phyloP scores from a whole-genome alignment of 257 asterid species.

The Osmanthus fragrans region DNA sequence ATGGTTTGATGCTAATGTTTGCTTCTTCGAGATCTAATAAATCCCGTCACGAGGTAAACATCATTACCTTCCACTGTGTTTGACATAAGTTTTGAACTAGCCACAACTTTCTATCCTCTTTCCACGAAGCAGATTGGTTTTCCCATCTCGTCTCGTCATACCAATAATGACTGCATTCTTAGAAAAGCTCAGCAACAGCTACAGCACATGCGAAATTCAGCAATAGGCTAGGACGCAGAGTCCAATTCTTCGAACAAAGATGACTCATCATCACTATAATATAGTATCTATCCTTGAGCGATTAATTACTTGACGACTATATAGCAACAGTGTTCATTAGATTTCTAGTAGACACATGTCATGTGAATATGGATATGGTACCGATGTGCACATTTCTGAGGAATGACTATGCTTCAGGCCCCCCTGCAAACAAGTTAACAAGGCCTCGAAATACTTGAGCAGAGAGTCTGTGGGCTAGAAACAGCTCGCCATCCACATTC shows the following conservation, averaged over 20 bases:
- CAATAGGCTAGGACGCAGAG: background rate
- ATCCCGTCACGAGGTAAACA: background rate
- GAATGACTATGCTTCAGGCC: conserved; percentile 54
- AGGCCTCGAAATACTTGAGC: conserved; percentile 97
- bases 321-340: background rate
- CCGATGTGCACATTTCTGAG: conserved; percentile 5
- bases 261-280: background rate
- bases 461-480: conserved; percentile 80
- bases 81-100: background rate
- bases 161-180: background rate
- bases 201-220: too few relatives aligned
- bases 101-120: conserved; percentile 9
- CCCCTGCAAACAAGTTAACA: conserved; percentile 78
- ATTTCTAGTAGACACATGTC: background rate
- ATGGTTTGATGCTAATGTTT: background rate
- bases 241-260: background rate
- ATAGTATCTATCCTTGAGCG: conserved; percentile 1
- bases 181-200: background rate
- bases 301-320: background rate
- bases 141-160: background rate
- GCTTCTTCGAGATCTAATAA: conserved; percentile 2
- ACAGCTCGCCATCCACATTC: conserved; percentile 94
- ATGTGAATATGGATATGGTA: background rate
- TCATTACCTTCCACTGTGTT: background rate
- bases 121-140: background rate